These are phyloP conservation scores for Colletotrichum graminicola DNA, from an alignment of 2,329 filamentous ascomycete species.

Conservation along the genomic window DNA sequence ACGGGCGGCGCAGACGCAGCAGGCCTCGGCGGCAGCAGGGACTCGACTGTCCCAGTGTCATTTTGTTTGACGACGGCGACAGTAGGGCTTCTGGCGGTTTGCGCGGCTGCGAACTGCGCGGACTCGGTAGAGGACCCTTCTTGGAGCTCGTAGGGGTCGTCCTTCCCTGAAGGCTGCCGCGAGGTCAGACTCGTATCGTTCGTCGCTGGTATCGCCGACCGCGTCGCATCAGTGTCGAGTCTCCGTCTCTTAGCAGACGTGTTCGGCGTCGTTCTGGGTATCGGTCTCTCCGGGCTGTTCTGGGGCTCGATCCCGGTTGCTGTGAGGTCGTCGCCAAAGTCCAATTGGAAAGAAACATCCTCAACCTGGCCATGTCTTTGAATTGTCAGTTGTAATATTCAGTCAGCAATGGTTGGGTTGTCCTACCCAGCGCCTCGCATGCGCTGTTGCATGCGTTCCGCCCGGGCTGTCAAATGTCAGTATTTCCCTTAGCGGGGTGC, in stretches of 20 bases:
- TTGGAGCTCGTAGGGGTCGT: conserved; percentile 48
- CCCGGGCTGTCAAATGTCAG: conserved; percentile 58
- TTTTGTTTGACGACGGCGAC: conserved; percentile 5
- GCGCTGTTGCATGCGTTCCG: conserved; percentile 73
- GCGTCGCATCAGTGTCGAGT: conserved; percentile 45
- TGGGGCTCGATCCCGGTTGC: conserved; percentile 36
- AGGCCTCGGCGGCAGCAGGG: conserved; percentile 35
- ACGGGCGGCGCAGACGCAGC: conserved; percentile 24
- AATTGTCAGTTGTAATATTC: conserved; percentile 29
- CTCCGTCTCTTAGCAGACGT: conserved; percentile 62
- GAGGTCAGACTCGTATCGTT: conserved; percentile 39
- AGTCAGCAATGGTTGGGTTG: conserved; percentile 3
- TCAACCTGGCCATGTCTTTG: conserved; percentile 67
- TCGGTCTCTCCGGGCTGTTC: conserved; percentile 31
- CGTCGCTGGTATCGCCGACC: background rate
- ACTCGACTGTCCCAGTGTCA: conserved; percentile 12
- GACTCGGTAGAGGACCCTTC: conserved; percentile 49
- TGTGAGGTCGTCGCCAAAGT: conserved; percentile 47
- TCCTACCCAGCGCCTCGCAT: conserved; percentile 74
- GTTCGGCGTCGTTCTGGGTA: conserved; percentile 52
- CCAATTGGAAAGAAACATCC: conserved; percentile 70
- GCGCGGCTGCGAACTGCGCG: conserved; percentile 1
- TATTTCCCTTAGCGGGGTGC: conserved; percentile 19
- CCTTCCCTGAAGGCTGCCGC: conserved; percentile 16
- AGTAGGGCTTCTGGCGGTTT: conserved; percentile 42